Base-by-base conservation (phyloP, 495 filamentous ascomycete species). In the Tuber calosporum region DNA sequence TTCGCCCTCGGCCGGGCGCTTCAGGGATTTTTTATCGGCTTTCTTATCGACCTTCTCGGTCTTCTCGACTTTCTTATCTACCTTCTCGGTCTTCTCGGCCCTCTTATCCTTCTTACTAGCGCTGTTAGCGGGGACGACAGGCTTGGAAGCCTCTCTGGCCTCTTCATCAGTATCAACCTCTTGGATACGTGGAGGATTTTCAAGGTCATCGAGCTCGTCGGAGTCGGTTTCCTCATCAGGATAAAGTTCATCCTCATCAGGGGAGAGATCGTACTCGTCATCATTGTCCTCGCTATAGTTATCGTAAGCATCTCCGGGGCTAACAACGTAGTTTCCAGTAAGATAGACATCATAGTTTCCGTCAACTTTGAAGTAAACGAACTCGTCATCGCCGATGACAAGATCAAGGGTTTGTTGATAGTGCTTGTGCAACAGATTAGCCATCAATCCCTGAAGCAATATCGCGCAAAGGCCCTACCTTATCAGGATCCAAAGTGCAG, bases 391-490 rank as follows among this genome's bases (percentile, higher is more conserved):
- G 76, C 86, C 87, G 82, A 99, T 86, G 69, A 90, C 93, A 80
- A 99, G 90, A 82, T 98, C 92, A 58, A 99, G 88, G n/a, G 95
- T 83, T 82, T 99, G 95, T 83, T 99, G 95, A 86, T 89, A 96
- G 84, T 90, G 88, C 95, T 99, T 77, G 53, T 36, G 5, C 58
- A 48, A 70, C 42, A 41, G 53, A 82, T 87, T 82, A 85, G 83
- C 76, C 66, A 78, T 41, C 69, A 72, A 19, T 13, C 4, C 30
- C 11, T 4, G 11, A 62, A 62, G 11, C 0, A 34, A 34, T 62
- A 62, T 17, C 15, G 11, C 13, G 36, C 15, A 42, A 8, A 42
- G n/a, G 69, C 76, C 86, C 77, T 85, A 92, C 90, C 86, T 87
- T 88, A 83, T 92, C 88, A 45, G 93, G 90, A 85, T 96, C 94